A percentile compares a stretch with the other conserved stretches of the same genome.
These are phyloP conservation scores for Lachnellula hyalina DNA, from an alignment of 2,329 filamentous ascomycete genomes.

Conservation along the genomic window DNA sequence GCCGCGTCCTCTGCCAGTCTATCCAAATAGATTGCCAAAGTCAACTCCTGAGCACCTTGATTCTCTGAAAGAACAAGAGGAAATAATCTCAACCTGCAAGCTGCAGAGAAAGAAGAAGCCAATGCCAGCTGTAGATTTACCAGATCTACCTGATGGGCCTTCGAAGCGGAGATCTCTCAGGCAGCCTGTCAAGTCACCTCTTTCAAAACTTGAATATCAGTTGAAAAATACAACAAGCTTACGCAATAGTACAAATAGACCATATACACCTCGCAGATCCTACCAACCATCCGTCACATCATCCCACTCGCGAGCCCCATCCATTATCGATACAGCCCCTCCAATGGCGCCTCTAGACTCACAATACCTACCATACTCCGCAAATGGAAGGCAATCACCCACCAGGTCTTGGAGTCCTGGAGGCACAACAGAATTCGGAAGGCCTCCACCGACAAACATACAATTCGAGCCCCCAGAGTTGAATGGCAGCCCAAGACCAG, in stretches of 20 bases:
- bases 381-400: constrained; percentile 45
- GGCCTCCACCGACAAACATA: constrained; percentile 63
- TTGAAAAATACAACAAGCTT: constrained; percentile 23
- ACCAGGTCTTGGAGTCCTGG: constrained; percentile 47
- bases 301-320: constrained; percentile 42
- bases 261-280: constrained; percentile 35
- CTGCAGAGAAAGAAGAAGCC: constrained; percentile 34
- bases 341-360: constrained; percentile 59
- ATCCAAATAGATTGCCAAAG: constrained; percentile 21
- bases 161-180: constrained; percentile 37
- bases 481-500: constrained; percentile 84
- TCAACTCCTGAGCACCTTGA: constrained; percentile 35
- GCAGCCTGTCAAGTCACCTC: constrained; percentile 34
- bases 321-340: constrained; percentile 52
- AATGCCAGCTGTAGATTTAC: constrained; percentile 34
- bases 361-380: constrained; percentile 54
- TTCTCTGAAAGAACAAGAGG: constrained; percentile 36
- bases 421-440: constrained; percentile 52
- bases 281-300: constrained; percentile 44
- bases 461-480: constrained; percentile 83
- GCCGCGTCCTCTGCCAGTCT: constrained; percentile 19
- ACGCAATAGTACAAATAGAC: constrained; percentile 24
- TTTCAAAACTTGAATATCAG: constrained; percentile 11
- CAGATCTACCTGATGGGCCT: constrained; percentile 47
- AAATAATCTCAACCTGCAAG: constrained; percentile 29